These are phyloP conservation scores for Grosmannia serpens DNA, from an alignment of 2,329 filamentous ascomycete genomes.

Conservation along the genomic window DNA sequence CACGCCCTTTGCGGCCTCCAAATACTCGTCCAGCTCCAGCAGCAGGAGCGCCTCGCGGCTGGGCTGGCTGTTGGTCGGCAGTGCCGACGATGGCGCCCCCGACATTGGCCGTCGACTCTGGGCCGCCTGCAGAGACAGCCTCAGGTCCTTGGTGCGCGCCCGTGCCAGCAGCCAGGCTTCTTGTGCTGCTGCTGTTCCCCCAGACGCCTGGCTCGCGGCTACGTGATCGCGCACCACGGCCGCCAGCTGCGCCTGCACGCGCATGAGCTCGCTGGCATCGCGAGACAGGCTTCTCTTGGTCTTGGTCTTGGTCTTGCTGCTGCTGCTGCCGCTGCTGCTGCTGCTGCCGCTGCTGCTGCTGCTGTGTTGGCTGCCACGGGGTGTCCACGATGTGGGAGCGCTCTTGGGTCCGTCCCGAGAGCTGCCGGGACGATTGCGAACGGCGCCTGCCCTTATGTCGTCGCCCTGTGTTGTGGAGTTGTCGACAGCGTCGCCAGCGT, in stretches of 20 bases:
- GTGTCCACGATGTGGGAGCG: too few species aligned
- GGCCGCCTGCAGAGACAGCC: not conserved
- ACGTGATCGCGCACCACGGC: constrained; percentile 40
- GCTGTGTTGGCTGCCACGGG: too few species aligned
- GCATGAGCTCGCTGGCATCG: constrained; percentile 41
- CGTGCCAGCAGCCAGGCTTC: constrained; percentile 9
- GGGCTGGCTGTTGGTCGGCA: not conserved
- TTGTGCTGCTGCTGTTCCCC: not conserved
- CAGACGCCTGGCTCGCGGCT: not conserved
- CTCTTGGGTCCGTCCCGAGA: too few species aligned
- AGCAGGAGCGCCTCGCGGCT: constrained; percentile 35
- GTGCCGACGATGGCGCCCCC: too few species aligned
- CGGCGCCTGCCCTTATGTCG: too few species aligned
- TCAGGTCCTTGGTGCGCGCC: constrained; percentile 4
- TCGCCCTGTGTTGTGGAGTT: too few species aligned
- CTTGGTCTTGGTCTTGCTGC: not conserved
- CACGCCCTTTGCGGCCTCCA: constrained; percentile 44
- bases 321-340: too few species aligned
- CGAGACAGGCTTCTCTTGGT: constrained; percentile 3
- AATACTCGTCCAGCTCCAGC: constrained; percentile 64
- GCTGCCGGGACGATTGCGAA: too few species aligned
- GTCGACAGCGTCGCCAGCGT: too few species aligned
- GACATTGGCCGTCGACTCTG: not conserved
- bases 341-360: too few species aligned
- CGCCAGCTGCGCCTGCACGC: constrained; percentile 64